Base-by-base conservation (phyloP, 129 eudicot genomes). In the Arctium lappa region DNA sequence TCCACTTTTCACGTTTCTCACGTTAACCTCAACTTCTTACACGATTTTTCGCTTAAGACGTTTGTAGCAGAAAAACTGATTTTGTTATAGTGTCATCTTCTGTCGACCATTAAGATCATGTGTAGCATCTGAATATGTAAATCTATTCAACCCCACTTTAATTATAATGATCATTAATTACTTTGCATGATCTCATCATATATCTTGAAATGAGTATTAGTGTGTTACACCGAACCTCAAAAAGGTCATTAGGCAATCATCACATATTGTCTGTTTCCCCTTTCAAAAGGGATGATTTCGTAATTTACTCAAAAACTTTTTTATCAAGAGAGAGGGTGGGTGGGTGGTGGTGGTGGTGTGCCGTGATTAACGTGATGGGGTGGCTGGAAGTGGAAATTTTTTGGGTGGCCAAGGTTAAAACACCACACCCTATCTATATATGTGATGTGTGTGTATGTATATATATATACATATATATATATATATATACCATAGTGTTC, bases 321-420 rank as follows among this genome's bases (percentile, higher is more conserved):
- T 80, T 31, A 80, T 40, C 69, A 65, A 48, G 81, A 50, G 82
- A 80, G 84, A 66, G 68, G 42, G 7, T 39, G 33, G 73, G 50
- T 9, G 39, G 56, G 29, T 74, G 85, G 56, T 33, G 77, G 86
- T 72, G 77, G 72, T 39, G 86, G 16, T 39, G 73, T 15, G 69
- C 81, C 87, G 83, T 83, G 91, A 85, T 82, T 74, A 88, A 86
- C 91, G 91, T 88, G 91, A 88, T 71, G 75, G 83, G 60, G 72
- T 87, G 46, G 76, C 78, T 75, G 80, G 75, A 74, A 63, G 29
- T 3, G 62, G 73, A 74, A 63, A 82, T 40, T 74, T 22, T 73
- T 22, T 66, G 72, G 77, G 72, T 80, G 81, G 81, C 40, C 70
- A 72, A 9, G 75, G 53, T 71, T 32, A 65, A 72, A 5, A 71